Evolutionary conservation across 305 asterid genomes (phyloP).

Genomic region (Coffea humblotiana): DNA sequence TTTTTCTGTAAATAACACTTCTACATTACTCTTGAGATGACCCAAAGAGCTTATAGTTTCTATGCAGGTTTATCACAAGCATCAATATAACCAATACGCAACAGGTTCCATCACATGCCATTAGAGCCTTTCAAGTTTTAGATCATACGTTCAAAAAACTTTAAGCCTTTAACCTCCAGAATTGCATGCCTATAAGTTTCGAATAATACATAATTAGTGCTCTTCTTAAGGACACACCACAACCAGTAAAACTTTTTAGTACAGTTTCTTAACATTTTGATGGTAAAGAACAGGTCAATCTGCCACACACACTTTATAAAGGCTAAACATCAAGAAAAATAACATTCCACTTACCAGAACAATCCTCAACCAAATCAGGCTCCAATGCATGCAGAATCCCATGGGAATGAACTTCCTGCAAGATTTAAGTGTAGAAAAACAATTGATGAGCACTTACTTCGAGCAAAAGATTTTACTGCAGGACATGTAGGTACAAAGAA

Average conservation of each 20-base stretch:
- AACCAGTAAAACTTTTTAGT: neutral
- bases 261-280: neutral
- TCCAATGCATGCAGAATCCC: constrained; percentile 74
- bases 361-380: constrained; percentile 51
- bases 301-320: neutral
- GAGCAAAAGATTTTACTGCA: neutral
- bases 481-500: neutral
- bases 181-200: neutral
- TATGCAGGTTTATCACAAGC: neutral
- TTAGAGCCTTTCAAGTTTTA: neutral
- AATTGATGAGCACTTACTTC: neutral
- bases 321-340: neutral
- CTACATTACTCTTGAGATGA: neutral
- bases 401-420: constrained; percentile 44
- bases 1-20: neutral
- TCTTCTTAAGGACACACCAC: neutral
- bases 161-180: neutral
- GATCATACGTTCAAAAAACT: neutral
- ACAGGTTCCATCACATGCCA: neutral
- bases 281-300: neutral
- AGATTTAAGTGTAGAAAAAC: constrained; percentile 11
- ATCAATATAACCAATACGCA: neutral
- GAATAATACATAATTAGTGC: neutral
- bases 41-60: neutral
- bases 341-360: constrained; percentile 40